Base-by-base conservation (phyloP, 164 flowering plant genomes). In the Macadamia tetraphylla region DNA sequence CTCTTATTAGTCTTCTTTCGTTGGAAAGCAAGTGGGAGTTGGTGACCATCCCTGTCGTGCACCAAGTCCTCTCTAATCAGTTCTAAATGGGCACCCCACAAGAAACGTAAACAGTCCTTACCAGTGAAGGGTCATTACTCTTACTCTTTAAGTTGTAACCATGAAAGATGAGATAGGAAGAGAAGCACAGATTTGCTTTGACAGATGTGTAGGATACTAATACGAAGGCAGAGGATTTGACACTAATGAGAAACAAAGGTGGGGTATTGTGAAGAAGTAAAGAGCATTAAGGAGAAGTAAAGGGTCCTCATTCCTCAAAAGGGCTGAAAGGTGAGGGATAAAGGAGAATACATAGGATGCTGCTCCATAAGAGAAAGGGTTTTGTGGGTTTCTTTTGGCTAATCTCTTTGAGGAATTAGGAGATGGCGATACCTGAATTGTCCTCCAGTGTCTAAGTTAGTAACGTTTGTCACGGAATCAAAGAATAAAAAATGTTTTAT, bases 381-480 rank as follows among this genome's bases (percentile, higher is more conserved):
- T 66, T 66, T 75, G 78, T 70, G 79, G 76, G 60, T 75, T 84
- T 74, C 75, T 63, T 71, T 79, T 83, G 85, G 84, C 85, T 71
- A 81, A 80, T 64, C 66, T 58, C 60, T 32, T 15, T 57, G 29
- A 64, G 23, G 56, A 60, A 14, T 29, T 56, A 29, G 13, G 51
- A 46, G 51, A 10, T 9, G 67, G 70, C 64, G 83, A 77, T 81
- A 62, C 86, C 81, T 71, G 67, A 23, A 69, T 79, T 87, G 97
- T 87, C 94, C 72, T 86, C 52, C 71, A 82, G 84, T 72, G 62
- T 30, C 72, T 23, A 63, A 68, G 76, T 6, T 67, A 79, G 70
- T 84, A 71, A 69, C 77, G 77, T 80, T 88, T 88, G 94, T 85
- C 91, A 68, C 30, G 81, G 94, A 87, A 83, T 91, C 89, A 73